These are phyloP conservation scores for Ustilago esculenta DNA, from an alignment of 1,284 basidiomycete genomes.

Conservation along the genomic window DNA sequence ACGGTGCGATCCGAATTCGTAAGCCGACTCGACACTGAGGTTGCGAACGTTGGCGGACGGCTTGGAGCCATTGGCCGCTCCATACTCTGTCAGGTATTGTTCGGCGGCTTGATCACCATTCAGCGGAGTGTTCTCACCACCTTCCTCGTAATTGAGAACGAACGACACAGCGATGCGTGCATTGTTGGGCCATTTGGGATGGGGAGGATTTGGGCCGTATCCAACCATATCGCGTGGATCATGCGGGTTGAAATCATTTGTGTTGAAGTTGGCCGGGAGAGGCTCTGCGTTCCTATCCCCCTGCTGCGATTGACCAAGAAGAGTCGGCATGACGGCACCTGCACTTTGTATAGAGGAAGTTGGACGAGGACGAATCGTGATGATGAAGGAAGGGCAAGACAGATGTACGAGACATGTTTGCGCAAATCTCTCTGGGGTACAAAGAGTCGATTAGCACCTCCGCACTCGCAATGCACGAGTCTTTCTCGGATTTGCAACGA, in stretches of 20 bases:
- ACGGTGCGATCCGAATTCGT: constrained; percentile 68
- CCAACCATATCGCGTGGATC: constrained; percentile 61
- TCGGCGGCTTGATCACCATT: constrained; percentile 65
- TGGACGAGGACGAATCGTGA: not conserved
- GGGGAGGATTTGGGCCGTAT: constrained; percentile 66
- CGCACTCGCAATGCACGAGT: too few species aligned
- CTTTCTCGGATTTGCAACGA: too few species aligned
- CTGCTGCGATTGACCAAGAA: constrained; percentile 39
- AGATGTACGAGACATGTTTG: not conserved
- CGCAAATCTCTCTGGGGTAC: too few species aligned
- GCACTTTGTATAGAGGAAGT: too few species aligned
- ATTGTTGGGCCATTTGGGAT: constrained; percentile 67
- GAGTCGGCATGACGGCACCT: constrained; percentile 22
- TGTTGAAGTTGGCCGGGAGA: constrained; percentile 20
- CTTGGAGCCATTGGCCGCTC: constrained; percentile 45
- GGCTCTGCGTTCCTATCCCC: constrained; percentile 32
- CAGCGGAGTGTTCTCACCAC: constrained; percentile 65
- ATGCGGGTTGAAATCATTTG: constrained; percentile 41
- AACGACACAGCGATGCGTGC: constrained; percentile 68
- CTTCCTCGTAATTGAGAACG: constrained; percentile 69
- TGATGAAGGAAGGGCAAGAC: constrained; percentile 3
- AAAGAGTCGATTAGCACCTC: not conserved
- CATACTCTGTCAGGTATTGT: constrained; percentile 65
- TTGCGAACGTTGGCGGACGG: constrained; percentile 56
- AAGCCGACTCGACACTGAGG: constrained; percentile 66